Evolutionary conservation across 2,329 filamentous ascomycete genomes (phyloP).

Genomic region (Fusarium abutilonis): DNA sequence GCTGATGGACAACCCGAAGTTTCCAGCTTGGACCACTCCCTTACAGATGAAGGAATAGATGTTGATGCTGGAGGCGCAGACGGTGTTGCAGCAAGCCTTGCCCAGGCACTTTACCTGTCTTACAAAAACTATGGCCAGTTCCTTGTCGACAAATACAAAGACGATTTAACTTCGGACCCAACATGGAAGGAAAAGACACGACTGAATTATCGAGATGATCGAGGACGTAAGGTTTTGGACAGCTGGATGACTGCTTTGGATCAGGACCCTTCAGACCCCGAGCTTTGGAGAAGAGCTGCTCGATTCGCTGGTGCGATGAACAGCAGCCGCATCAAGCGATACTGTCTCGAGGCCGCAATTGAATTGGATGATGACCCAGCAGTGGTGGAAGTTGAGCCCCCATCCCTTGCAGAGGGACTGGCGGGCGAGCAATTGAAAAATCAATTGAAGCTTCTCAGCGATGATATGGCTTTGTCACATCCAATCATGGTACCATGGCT

Average conservation of each 20-base stretch:
- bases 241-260: conserved; percentile 69
- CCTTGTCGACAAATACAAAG: conserved; percentile 71
- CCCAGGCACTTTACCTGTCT: conserved; percentile 89
- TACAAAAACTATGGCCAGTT: conserved; percentile 98
- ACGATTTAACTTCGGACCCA: conserved; percentile 59
- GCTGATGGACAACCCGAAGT: conserved; percentile 58
- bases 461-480: conserved; percentile 67
- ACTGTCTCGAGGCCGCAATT: conserved; percentile 72
- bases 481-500: conserved; percentile 68
- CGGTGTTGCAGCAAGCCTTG: conserved; percentile 79
- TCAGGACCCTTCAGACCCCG: conserved; percentile 73
- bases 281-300: conserved; percentile 70
- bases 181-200: conserved; percentile 52
- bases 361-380: conserved; percentile 74
- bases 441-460: conserved; percentile 62
- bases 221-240: conserved; percentile 60
- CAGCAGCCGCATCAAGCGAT: conserved; percentile 66
- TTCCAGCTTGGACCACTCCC: conserved; percentile 55
- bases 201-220: conserved; percentile 46
- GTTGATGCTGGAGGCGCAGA: conserved; percentile 72
- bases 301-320: conserved; percentile 67
- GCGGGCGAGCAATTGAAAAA: conserved; percentile 70
- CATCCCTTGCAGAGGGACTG: conserved; percentile 69
- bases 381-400: conserved; percentile 68
- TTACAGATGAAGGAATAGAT: conserved; percentile 61